Evolutionary conservation across 2,329 filamentous ascomycete species (phyloP).

Genomic region (Penicillium brevicompactum): DNA sequence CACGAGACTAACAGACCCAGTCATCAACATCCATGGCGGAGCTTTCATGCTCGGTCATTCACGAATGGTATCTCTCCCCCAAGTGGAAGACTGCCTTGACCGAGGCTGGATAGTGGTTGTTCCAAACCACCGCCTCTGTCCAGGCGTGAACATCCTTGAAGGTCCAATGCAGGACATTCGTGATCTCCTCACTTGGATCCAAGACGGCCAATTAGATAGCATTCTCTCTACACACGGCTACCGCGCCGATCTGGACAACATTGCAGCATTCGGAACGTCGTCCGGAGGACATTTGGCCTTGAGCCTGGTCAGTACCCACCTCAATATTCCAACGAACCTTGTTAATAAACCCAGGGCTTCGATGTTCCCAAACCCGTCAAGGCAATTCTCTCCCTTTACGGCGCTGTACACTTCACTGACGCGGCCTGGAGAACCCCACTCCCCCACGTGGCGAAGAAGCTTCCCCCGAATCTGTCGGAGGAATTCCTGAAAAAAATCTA

Average conservation of each 20-base stretch:
- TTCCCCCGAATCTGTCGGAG: slow-evolving; percentile 26
- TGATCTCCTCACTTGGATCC: slow-evolving; percentile 48
- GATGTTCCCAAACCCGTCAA: slow-evolving; percentile 36
- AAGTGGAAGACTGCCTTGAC: slow-evolving; percentile 41
- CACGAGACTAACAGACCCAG: slow-evolving; percentile 19
- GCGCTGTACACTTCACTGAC: slow-evolving; percentile 43
- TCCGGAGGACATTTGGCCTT: slow-evolving; percentile 52
- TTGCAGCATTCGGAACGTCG: slow-evolving; percentile 54
- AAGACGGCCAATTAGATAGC: slow-evolving; percentile 37
- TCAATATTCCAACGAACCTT: no score
- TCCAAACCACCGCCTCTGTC: slow-evolving; percentile 44
- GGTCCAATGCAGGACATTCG: slow-evolving; percentile 51
- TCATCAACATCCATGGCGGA: slow-evolving; percentile 49
- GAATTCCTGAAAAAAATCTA: slow-evolving; percentile 42
- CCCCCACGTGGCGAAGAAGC: slow-evolving; percentile 30
- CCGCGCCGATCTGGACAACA: slow-evolving; percentile 30
- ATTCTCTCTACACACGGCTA: slow-evolving; percentile 20
- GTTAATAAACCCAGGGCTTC: slow-evolving; percentile 34
- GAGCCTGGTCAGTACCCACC: slow-evolving; percentile 33
- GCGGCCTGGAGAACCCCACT: slow-evolving; percentile 41
- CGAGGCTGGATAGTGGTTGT: slow-evolving; percentile 44
- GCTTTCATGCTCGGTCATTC: slow-evolving; percentile 48
- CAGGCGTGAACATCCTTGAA: slow-evolving; percentile 48
- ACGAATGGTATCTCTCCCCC: slow-evolving; percentile 42
- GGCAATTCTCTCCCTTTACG: slow-evolving; percentile 48